Evolutionary conservation across 2,329 filamentous ascomycete genomes (phyloP).

Genomic region (Ophiostoma perfectum): DNA sequence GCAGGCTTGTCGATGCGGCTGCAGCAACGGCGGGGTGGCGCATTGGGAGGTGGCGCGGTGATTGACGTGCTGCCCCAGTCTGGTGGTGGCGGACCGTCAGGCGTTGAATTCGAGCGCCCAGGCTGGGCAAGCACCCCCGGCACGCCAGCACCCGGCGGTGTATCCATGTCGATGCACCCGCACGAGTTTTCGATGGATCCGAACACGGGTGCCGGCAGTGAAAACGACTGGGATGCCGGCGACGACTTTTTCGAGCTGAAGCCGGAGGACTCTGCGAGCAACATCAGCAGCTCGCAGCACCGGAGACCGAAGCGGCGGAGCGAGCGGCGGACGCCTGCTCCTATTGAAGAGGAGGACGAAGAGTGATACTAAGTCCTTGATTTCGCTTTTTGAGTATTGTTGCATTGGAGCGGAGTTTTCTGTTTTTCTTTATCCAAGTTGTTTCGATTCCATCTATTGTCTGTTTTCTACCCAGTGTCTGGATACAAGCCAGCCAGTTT

Average conservation of each 20-base stretch:
- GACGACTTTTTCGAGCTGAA: slow-evolving; percentile 57
- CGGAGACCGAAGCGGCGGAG: slow-evolving; percentile 61
- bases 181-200: slow-evolving; percentile 15
- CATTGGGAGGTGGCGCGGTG: slow-evolving; percentile 34
- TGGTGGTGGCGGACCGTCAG: slow-evolving; percentile 31
- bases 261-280: slow-evolving; percentile 75
- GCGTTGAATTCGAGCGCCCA: slow-evolving; percentile 41
- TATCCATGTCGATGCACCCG: slow-evolving; percentile 20
- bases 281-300: slow-evolving; percentile 66
- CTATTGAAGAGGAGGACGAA: slow-evolving; percentile 64
- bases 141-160: slow-evolving; percentile 26
- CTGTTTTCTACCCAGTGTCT: too few relatives aligned
- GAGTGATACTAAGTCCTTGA: background rate
- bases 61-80: slow-evolving; percentile 52
- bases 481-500: too few relatives aligned
- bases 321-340: slow-evolving; percentile 65
- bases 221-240: slow-evolving; percentile 54
- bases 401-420: background rate
- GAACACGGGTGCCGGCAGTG: slow-evolving; percentile 26
- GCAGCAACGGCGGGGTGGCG: slow-evolving; percentile 48
- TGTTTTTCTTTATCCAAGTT: background rate
- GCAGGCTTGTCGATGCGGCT: slow-evolving; percentile 66
- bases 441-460: too few relatives aligned
- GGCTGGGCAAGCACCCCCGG: slow-evolving; percentile 38
- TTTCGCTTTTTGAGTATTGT: background rate